These are phyloP conservation scores for Ascosphaera apis DNA, from an alignment of 2,329 filamentous ascomycete genomes.

Conservation along the genomic window DNA sequence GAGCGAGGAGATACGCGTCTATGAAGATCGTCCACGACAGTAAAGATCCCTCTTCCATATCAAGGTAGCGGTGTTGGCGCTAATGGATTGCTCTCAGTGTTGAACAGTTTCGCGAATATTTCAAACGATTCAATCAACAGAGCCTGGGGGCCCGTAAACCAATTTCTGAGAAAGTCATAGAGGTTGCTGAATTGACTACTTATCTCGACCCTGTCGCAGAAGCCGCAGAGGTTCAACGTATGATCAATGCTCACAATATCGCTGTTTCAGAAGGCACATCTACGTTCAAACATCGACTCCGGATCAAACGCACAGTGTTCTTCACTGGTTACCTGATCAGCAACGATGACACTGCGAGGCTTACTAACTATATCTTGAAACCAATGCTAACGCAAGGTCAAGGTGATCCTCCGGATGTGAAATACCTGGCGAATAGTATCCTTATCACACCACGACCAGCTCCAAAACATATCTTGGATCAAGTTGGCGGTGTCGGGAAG, in stretches of 20 bases:
- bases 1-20: slow-evolving; percentile 56
- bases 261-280: background rate
- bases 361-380: slow-evolving; percentile 37
- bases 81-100: slow-evolving; percentile 23
- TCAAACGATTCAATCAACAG: slow-evolving; percentile 49
- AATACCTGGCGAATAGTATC: slow-evolving; percentile 70
- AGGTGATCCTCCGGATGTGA: slow-evolving; percentile 44
- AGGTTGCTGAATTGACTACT: slow-evolving; percentile 54
- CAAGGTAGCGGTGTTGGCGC: background rate
- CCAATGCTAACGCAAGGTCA: slow-evolving; percentile 38
- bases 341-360: slow-evolving; percentile 43
- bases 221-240: slow-evolving; percentile 61
- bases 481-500: slow-evolving; percentile 66
- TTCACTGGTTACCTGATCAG: slow-evolving; percentile 81
- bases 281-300: slow-evolving; percentile 23
- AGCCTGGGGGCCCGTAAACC: slow-evolving; percentile 33
- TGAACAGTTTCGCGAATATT: slow-evolving; percentile 65
- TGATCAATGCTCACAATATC: slow-evolving; percentile 69
- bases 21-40: slow-evolving; percentile 40
- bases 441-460: slow-evolving; percentile 66
- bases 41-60: slow-evolving; percentile 12
- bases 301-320: slow-evolving; percentile 68
- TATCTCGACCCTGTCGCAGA: slow-evolving; percentile 57
- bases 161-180: slow-evolving; percentile 59
- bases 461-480: slow-evolving; percentile 47